Evolutionary conservation across 1,284 basidiomycete genomes (phyloP).

Genomic region (Trametes polyzona): DNA sequence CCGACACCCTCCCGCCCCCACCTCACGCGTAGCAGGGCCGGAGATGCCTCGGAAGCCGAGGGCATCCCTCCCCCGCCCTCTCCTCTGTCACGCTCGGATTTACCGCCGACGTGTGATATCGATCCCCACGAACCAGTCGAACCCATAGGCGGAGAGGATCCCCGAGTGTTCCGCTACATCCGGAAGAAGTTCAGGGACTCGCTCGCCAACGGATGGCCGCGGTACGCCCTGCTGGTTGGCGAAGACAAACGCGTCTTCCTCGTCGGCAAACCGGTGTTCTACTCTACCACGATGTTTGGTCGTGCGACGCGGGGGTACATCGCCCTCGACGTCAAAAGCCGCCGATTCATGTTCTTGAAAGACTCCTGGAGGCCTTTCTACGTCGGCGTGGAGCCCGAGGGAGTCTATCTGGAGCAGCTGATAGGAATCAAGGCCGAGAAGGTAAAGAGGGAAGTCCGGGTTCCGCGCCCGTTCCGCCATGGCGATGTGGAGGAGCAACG

Average conservation of each 20-base stretch:
- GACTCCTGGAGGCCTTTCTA: constrained; percentile 13
- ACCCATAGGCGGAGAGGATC: too few species aligned
- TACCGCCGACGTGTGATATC: too few species aligned
- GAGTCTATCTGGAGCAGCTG: background rate
- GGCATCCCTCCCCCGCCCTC: too few species aligned
- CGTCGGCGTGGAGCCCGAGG: background rate
- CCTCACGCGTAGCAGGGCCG: too few species aligned
- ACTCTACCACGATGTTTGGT: background rate
- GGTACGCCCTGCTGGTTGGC: constrained; percentile 5
- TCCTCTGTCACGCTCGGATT: too few species aligned
- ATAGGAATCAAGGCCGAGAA: background rate
- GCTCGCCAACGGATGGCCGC: background rate
- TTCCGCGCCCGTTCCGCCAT: constrained; percentile 1
- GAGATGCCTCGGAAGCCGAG: too few species aligned
- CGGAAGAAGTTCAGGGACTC: constrained; percentile 6
- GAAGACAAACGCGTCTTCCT: constrained; percentile 4
- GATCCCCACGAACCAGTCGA: too few species aligned
- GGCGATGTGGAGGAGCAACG: background rate
- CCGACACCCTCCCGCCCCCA: too few species aligned
- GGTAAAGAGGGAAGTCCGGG: background rate
- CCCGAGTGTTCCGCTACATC: constrained; percentile 11
- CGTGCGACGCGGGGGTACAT: constrained; percentile 7
- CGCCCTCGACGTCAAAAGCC: constrained; percentile 3
- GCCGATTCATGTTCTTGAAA: constrained; percentile 13
- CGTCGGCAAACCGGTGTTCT: constrained; percentile 2